Conservation (phyloP, 192 early-diverging fungal species). For the Coemansia sp. region DNA sequence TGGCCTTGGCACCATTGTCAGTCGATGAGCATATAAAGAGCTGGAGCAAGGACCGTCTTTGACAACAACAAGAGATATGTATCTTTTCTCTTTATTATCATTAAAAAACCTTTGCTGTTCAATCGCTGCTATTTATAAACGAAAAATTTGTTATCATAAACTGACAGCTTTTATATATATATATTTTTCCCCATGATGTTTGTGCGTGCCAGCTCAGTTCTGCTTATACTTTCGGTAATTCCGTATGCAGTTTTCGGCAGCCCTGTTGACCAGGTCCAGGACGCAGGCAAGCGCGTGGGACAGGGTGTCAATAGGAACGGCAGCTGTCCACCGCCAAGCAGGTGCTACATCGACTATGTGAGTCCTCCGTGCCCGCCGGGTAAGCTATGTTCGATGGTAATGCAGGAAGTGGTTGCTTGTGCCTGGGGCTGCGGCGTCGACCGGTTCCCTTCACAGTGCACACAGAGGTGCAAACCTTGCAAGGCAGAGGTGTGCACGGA, state of each 20-base stretch:
- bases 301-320: neutral
- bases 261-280: neutral
- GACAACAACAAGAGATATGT: neutral
- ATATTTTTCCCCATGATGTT: no score
- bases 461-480: constrained; percentile 37
- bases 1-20: neutral
- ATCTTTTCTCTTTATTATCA: neutral
- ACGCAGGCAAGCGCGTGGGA: neutral
- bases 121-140: neutral
- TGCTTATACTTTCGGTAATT: neutral
- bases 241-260: neutral
- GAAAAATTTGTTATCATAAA: neutral
- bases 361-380: constrained; percentile 16
- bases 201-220: neutral
- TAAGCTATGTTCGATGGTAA: constrained; percentile 11
- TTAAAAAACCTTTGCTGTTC: neutral
- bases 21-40: neutral
- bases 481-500: constrained; percentile 18
- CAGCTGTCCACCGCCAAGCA: constrained; percentile 18
- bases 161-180: no score
- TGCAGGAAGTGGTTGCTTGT: constrained; percentile 20
- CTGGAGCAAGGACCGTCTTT: neutral
- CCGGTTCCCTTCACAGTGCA: constrained; percentile 12
- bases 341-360: constrained; percentile 27
- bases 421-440: constrained; percentile 17